A percentile compares a stretch with the other conserved stretches of the same genome.
Evolutionary conservation across 2,329 filamentous ascomycete species (phyloP).

Genomic region (Paraphaeosphaeria minitans): DNA sequence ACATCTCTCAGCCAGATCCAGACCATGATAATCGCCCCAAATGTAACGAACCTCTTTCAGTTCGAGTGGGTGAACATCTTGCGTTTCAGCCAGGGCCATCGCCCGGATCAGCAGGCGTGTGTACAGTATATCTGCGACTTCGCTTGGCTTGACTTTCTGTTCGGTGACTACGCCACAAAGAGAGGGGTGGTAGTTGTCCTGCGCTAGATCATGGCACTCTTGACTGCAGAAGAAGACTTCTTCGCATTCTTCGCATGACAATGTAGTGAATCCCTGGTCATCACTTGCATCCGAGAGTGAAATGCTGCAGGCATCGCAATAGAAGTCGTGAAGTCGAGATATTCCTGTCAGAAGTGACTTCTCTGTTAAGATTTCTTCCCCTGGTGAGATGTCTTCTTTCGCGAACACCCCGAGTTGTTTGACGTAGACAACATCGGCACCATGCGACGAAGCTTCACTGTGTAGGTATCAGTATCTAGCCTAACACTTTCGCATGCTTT

Average conservation of each 20-base stretch:
- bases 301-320: slow-evolving; percentile 88
- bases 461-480: too few species aligned
- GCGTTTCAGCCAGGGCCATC: slow-evolving; percentile 65
- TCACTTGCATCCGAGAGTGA: slow-evolving; percentile 60
- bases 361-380: slow-evolving; percentile 78
- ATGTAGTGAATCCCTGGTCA: slow-evolving; percentile 29
- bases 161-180: slow-evolving; percentile 62
- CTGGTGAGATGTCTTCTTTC: slow-evolving; percentile 75
- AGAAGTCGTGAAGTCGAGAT: slow-evolving; percentile 81
- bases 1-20: slow-evolving; percentile 30
- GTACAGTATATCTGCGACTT: slow-evolving; percentile 66
- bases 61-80: slow-evolving; percentile 62
- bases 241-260: slow-evolving; percentile 60
- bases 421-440: slow-evolving; percentile 61
- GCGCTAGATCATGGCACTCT: slow-evolving; percentile 61
- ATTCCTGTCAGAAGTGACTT: slow-evolving; percentile 87
- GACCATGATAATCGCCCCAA: slow-evolving; percentile 64
- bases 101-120: slow-evolving; percentile 63
- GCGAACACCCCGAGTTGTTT: slow-evolving; percentile 91
- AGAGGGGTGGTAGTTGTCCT: slow-evolving; percentile 62
- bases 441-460: slow-evolving; percentile 46
- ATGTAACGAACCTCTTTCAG: slow-evolving; percentile 67
- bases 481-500: too few species aligned
- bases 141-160: slow-evolving; percentile 61
- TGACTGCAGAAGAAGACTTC: slow-evolving; percentile 66